Evolutionary conservation across 257 asterid genomes (phyloP).

Genomic region (Fraxinus quadrangulata): DNA sequence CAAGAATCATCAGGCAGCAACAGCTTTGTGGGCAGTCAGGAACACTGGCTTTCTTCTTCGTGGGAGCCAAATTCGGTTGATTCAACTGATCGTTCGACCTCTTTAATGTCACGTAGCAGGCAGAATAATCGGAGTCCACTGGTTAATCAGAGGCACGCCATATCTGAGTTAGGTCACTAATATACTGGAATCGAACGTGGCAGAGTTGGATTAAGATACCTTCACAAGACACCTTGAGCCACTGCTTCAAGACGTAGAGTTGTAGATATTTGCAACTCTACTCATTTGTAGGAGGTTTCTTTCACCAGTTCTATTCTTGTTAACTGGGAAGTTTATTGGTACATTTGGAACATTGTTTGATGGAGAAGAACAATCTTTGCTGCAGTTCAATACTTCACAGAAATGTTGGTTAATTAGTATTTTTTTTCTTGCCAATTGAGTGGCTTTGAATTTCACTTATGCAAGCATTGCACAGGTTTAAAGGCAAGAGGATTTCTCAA

Average conservation of each 20-base stretch:
- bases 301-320: constrained; percentile 28
- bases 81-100: constrained; percentile 57
- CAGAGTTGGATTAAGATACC: constrained; percentile 38
- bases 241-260: constrained; percentile 15
- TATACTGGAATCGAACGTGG: constrained; percentile 49
- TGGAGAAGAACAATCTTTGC: neutral
- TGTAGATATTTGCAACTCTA: constrained; percentile 32
- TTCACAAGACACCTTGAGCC: constrained; percentile 22
- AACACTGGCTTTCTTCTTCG: constrained; percentile 59
- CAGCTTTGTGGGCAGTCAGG: constrained; percentile 58
- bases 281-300: constrained; percentile 13
- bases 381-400: neutral
- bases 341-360: neutral
- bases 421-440: neutral
- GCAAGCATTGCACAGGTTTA: neutral
- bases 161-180: constrained; percentile 41
- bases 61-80: constrained; percentile 87
- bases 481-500: neutral
- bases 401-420: neutral
- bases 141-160: constrained; percentile 41
- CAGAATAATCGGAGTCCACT: constrained; percentile 42
- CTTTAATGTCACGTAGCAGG: constrained; percentile 51
- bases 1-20: constrained; percentile 91
- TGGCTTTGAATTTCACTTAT: neutral
- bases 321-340: constrained; percentile 28